A percentile compares a stretch with the other conserved stretches of the same genome.
phyloP scores from a whole-genome alignment of 2,329 filamentous ascomycete species.

The Colletotrichum limetticola region DNA sequence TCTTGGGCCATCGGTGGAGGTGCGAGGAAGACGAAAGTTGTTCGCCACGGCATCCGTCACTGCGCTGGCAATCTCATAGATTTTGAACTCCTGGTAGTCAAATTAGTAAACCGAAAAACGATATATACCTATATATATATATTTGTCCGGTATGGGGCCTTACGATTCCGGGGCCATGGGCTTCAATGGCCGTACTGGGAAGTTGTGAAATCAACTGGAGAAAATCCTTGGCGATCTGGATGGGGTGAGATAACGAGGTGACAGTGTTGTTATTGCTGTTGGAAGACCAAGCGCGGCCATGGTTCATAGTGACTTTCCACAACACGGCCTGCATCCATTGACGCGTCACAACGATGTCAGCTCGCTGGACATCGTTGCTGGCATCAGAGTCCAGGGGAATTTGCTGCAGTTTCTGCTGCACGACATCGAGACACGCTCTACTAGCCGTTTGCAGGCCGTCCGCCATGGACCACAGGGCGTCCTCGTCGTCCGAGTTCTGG shows the following conservation, averaged over 20 bases:
- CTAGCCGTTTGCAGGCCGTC: slow-evolving; percentile 29
- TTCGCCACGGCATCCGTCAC: slow-evolving; percentile 52
- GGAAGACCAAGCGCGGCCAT: slow-evolving; percentile 40
- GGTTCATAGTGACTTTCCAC: slow-evolving; percentile 53
- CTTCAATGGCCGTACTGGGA: slow-evolving; percentile 58
- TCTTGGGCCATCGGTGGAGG: slow-evolving; percentile 37
- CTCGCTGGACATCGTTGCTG: slow-evolving; percentile 60
- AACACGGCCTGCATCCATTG: slow-evolving; percentile 63
- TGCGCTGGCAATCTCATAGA: slow-evolving; percentile 57
- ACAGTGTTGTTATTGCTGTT: slow-evolving; percentile 2
- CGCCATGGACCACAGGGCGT: slow-evolving; percentile 43
- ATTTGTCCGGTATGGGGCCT: no score
- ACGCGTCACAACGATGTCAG: slow-evolving; percentile 59
- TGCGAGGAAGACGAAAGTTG: slow-evolving; percentile 37
- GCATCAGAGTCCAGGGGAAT: slow-evolving; percentile 49
- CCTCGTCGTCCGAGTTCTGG: slow-evolving; percentile 47
- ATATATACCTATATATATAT: no score
- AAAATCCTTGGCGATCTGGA: slow-evolving; percentile 58
- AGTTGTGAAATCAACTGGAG: slow-evolving; percentile 53
- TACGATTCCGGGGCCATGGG: slow-evolving; percentile 58
- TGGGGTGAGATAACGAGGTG: slow-evolving; percentile 45
- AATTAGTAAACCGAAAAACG: neutral
- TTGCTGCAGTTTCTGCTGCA: slow-evolving; percentile 56
- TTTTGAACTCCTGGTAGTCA: slow-evolving; percentile 51
- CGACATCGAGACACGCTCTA: slow-evolving; percentile 47